Base-by-base conservation (phyloP, 345 rosid species). In the Passiflora organensis region DNA sequence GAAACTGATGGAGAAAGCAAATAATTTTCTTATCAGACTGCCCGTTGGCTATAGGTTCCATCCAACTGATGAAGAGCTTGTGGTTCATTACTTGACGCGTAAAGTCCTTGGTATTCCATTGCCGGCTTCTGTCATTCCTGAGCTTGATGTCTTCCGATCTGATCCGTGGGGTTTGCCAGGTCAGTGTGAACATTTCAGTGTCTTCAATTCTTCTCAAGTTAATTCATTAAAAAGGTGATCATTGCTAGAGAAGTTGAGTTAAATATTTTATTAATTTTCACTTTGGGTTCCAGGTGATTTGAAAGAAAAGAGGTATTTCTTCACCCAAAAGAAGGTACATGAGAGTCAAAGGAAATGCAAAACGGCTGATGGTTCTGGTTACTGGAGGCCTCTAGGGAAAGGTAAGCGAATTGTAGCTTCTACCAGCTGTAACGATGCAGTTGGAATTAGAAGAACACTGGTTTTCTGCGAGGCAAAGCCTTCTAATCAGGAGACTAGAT, bases 51-150 rank as follows among this genome's bases (percentile, higher is more conserved):
- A 69, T 46, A 73, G 96, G 63, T 91, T 91, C 55, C 85, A 55
- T 50, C 97, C 97, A 10, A 85, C 97, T 0, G 96, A 87, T 52
- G 91, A 80, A 53, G 97, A 91, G 70, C 88, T 91, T 37, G 62
- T 91, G 55, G 81, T 82, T 75, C 88, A 91, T 72, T 91, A 91
- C 74, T 70, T 91, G 75, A 85, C 62, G 28, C 63, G 79, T 51
- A 87, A 88, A 64, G 70, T 64, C 45, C 64, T 75, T 43, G 69
- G 74, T 39, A 53, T 79, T 53, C 91, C 95, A 14, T 56, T 83
- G 67, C 95, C 91, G 19, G 89, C 96, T 43, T 74, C 81, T 8
- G 67, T 83, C 60, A 85, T 91, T 55, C 87, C 95, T 43, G 95
- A 82, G 63, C 63, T 87, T 50, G 86, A 87, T 47, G 81, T 82